phyloP scores from a whole-genome alignment of 371 early-diverging fungal genomes.

The Choanephora cucurbitarum region DNA sequence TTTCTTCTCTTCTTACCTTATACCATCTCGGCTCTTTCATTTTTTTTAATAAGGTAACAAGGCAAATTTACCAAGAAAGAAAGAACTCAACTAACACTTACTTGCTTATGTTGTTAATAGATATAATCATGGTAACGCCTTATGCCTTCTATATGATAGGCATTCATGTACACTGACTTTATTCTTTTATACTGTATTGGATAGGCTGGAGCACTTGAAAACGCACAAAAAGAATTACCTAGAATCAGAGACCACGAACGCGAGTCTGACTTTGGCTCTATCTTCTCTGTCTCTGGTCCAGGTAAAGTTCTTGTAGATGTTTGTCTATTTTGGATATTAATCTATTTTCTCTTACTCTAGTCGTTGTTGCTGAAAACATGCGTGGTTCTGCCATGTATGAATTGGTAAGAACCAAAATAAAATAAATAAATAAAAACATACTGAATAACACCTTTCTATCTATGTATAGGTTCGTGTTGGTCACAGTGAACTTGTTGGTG shows the following conservation, averaged over 20 bases:
- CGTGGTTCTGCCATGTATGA: conserved; percentile 99
- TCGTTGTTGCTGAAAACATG: conserved; percentile 99
- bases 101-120: too few species aligned
- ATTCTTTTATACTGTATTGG: not conserved
- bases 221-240: conserved; percentile 74
- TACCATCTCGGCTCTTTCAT: conserved; percentile 11
- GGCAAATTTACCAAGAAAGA: not conserved
- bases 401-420: conserved; percentile 66
- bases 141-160: not conserved
- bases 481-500: conserved; percentile 97
- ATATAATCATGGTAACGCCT: conserved; percentile 2
- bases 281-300: conserved; percentile 99
- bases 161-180: too few species aligned
- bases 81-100: too few species aligned
- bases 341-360: conserved; percentile 35
- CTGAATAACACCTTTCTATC: not conserved
- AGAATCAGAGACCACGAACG: conserved; percentile 88
- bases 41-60: not conserved
- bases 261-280: conserved; percentile 89
- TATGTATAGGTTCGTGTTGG: conserved; percentile 93
- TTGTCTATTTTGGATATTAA: conserved; percentile 1
- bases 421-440: too few species aligned
- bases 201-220: conserved; percentile 84
- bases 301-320: conserved; percentile 74
- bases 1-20: conserved; percentile 8